Conservation (phyloP, 768 basidiomycete species). For the Leccinum pellstonianum region DNA sequence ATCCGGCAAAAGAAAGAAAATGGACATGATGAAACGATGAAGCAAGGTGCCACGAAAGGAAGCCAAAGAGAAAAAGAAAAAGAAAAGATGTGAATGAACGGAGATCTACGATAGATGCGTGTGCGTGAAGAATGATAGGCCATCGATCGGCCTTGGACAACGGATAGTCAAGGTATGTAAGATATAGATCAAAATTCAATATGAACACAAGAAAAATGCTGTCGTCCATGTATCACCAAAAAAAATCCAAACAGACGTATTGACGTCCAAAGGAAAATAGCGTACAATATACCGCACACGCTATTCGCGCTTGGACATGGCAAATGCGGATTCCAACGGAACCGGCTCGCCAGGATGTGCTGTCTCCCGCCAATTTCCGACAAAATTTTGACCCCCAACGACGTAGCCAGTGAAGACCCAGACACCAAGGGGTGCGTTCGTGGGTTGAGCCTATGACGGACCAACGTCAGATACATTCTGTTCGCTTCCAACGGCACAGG, state of each 20-base stretch:
- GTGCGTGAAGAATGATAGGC: constrained; percentile 9
- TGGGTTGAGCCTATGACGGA: constrained; percentile 8
- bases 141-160: constrained; percentile 2
- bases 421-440: constrained; percentile 13
- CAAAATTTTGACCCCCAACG: constrained; percentile 60
- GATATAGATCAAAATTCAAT: constrained; percentile 8
- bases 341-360: constrained; percentile 35
- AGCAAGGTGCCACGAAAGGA: not conserved
- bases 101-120: constrained; percentile 21
- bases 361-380: constrained; percentile 67
- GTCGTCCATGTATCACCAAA: constrained; percentile 11
- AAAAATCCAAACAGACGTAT: not conserved
- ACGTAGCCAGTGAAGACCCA: constrained; percentile 71
- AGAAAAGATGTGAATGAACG: constrained; percentile 3
- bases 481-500: not conserved
- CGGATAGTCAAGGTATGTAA: constrained; percentile 9
- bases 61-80: constrained; percentile 3
- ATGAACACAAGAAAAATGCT: constrained; percentile 4
- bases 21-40: not conserved
- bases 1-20: not conserved
- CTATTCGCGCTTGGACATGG: constrained; percentile 50
- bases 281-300: not conserved
- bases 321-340: constrained; percentile 63
- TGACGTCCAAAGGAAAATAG: not conserved
- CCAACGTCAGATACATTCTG: constrained; percentile 5